A percentile compares a stretch with the other conserved stretches of the same genome.
phyloP scores from a whole-genome alignment of 2,329 filamentous ascomycete genomes.

The Ophiocordyceps camponoti-floridani region DNA sequence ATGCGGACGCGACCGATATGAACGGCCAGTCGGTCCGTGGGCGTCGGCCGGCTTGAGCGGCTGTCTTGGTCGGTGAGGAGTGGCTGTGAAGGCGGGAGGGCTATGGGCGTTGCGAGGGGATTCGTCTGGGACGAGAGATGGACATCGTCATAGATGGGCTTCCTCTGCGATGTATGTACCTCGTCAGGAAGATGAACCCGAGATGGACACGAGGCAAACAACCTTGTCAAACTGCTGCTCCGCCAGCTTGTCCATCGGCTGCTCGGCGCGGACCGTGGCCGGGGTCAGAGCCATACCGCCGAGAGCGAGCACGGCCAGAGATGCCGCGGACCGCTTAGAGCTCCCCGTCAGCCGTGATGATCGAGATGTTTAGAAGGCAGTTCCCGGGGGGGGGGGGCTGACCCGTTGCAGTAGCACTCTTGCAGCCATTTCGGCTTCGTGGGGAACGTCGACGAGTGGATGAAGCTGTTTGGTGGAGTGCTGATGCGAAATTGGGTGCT shows the following conservation, averaged over 20 bases:
- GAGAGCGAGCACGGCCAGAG: slow-evolving; percentile 33
- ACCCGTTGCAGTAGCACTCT: slow-evolving; percentile 42
- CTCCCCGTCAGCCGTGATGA: neutral
- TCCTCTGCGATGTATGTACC: slow-evolving; percentile 18
- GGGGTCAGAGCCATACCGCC: slow-evolving; percentile 29
- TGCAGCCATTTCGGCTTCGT: slow-evolving; percentile 36
- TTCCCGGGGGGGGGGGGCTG: slow-evolving; percentile 6
- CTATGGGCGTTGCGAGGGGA: slow-evolving; percentile 7
- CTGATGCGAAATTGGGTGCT: neutral
- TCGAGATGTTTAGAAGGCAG: neutral
- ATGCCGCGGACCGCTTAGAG: slow-evolving; percentile 29
- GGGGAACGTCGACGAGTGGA: slow-evolving; percentile 13
- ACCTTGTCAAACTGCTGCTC: neutral
- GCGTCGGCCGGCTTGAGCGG: slow-evolving; percentile 42
- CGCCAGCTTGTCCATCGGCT: slow-evolving; percentile 17
- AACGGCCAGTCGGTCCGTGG: slow-evolving; percentile 73
- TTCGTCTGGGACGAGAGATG: slow-evolving; percentile 20
- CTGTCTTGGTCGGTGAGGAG: slow-evolving; percentile 16
- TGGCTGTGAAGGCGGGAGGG: slow-evolving; percentile 10
- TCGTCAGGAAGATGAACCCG: neutral
- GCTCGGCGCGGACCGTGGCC: slow-evolving; percentile 32
- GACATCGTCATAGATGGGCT: slow-evolving; percentile 68
- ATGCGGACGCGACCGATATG: slow-evolving; percentile 69
- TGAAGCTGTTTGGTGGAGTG: neutral
- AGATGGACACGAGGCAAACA: too few relatives aligned